phyloP scores from a whole-genome alignment of 768 basidiomycete genomes.

The Podaxis sp. region DNA sequence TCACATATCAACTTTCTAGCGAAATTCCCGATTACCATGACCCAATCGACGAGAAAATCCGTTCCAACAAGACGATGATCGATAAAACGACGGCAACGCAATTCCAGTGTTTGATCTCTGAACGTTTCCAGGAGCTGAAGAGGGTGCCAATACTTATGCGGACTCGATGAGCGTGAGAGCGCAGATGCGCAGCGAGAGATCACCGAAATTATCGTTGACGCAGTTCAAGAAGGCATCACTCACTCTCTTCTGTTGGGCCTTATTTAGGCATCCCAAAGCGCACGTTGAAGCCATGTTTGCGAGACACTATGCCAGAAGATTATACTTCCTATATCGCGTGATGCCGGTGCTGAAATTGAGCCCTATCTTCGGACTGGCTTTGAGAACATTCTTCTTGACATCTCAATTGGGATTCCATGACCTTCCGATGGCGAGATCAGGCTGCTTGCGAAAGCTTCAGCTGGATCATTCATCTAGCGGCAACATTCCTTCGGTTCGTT shows the following conservation, averaged over 20 bases:
- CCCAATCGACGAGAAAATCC: background rate
- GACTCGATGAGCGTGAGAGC: background rate
- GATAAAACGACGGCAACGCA: background rate
- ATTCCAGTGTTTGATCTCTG: background rate
- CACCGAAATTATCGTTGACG: background rate
- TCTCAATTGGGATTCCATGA: background rate
- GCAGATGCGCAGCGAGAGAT: background rate
- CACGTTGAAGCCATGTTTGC: background rate
- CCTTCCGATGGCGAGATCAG: constrained; percentile 10
- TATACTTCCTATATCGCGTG: background rate
- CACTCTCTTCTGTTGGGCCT: background rate
- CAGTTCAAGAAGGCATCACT: background rate
- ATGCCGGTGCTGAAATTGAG: background rate
- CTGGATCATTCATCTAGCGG: constrained; percentile 21
- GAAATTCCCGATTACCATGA: background rate
- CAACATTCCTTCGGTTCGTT: constrained; percentile 22
- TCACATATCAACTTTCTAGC: background rate
- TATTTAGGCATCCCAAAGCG: background rate
- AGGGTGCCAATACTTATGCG: background rate
- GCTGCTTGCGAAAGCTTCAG: constrained; percentile 15
- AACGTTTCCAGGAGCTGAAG: background rate
- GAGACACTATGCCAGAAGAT: background rate
- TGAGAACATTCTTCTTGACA: background rate
- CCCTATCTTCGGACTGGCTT: constrained; percentile 2
- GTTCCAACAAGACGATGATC: background rate